A percentile compares a stretch with the other conserved stretches of the same genome.
Evolutionary conservation across 768 basidiomycete species (phyloP).

Genomic region (Naganishia antarctica): DNA sequence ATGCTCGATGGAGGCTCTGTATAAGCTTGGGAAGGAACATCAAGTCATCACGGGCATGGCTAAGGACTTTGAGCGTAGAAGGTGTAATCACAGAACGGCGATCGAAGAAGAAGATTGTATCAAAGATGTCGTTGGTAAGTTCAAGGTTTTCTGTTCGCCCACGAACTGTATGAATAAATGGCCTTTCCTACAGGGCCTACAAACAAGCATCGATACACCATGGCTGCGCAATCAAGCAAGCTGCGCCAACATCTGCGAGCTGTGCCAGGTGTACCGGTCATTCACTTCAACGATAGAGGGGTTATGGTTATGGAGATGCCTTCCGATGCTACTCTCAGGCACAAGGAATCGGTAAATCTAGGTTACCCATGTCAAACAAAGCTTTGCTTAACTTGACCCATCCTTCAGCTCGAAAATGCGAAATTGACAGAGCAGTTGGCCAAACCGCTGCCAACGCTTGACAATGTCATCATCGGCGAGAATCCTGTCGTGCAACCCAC

Average conservation of each 20-base stretch:
- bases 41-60: slow-evolving; percentile 82
- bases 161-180: background rate
- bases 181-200: slow-evolving; percentile 46
- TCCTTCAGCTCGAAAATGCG: slow-evolving; percentile 16
- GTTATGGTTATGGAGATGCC: slow-evolving; percentile 92
- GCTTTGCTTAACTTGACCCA: background rate
- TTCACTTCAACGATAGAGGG: slow-evolving; percentile 77
- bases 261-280: slow-evolving; percentile 78
- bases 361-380: background rate
- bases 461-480: slow-evolving; percentile 20
- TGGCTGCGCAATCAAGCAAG: slow-evolving; percentile 74
- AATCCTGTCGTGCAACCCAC: background rate
- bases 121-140: slow-evolving; percentile 69
- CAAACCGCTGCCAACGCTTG: slow-evolving; percentile 3
- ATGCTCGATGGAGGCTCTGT: slow-evolving; percentile 90
- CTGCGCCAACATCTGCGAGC: slow-evolving; percentile 66
- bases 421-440: slow-evolving; percentile 26
- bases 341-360: slow-evolving; percentile 56
- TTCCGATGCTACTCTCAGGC: slow-evolving; percentile 66
- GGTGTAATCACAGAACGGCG: slow-evolving; percentile 89
- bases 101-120: slow-evolving; percentile 79
- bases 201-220: slow-evolving; percentile 88
- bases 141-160: background rate
- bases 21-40: slow-evolving; percentile 68
- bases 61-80: slow-evolving; percentile 84